Percentiles rank a stretch among this genome's conserved stretches.
Conservation (phyloP, 176 grass and related monocot genomes). For the Oryza longistaminata region DNA sequence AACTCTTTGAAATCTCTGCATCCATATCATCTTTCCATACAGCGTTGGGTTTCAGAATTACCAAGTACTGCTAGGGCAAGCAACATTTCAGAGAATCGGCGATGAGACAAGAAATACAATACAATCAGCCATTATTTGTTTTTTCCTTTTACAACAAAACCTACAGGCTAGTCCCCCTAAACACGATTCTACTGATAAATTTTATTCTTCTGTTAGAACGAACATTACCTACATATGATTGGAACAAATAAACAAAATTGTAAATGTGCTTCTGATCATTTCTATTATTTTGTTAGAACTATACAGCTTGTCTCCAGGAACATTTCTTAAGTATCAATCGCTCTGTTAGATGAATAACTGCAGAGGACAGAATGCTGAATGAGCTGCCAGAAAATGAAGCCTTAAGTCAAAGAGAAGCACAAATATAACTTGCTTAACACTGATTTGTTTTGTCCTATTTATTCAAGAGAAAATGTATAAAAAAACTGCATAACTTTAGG, state of each 20-base stretch:
- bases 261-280: slow-evolving; percentile 4
- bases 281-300: slow-evolving; percentile 43
- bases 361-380: slow-evolving; percentile 22
- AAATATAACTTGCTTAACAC: neutral
- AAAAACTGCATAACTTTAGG: neutral
- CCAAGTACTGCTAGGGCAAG: neutral
- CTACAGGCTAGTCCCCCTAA: slow-evolving; percentile 27
- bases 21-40: neutral
- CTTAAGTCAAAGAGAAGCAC: neutral
- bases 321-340: neutral
- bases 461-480: neutral
- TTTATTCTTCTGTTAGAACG: slow-evolving; percentile 4
- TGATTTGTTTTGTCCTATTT: neutral
- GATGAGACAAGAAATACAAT: neutral
- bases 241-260: slow-evolving; percentile 13
- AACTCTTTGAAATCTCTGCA: neutral
- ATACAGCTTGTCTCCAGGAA: slow-evolving; percentile 39
- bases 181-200: slow-evolving; percentile 11
- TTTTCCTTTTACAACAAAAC: neutral
- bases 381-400: neutral
- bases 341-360: slow-evolving; percentile 33
- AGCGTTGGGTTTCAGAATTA: neutral
- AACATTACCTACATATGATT: slow-evolving; percentile 32
- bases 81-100: neutral
- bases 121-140: neutral